Conservation (phyloP, 176 grass and related monocot genomes). For the Lolium rigidum region DNA sequence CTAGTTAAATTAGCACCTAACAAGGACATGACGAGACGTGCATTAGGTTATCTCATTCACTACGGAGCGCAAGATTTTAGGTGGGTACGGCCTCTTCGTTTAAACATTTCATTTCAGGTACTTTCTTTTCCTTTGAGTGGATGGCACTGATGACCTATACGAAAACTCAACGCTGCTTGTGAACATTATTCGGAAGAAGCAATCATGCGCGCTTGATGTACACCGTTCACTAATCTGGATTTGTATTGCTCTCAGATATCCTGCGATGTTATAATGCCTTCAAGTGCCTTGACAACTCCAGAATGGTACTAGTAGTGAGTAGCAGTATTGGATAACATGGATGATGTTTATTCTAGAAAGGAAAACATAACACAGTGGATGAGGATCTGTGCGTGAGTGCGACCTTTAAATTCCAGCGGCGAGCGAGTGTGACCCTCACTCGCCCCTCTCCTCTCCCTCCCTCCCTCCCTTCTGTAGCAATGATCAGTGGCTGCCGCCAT, state of each 20-base stretch:
- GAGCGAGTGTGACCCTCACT: background rate
- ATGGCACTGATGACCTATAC: too few species aligned
- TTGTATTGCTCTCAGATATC: too few species aligned
- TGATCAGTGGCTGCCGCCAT: background rate
- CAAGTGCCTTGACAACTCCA: too few species aligned
- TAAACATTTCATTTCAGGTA: background rate
- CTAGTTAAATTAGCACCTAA: background rate
- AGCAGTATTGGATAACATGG: too few species aligned
- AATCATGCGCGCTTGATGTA: too few species aligned
- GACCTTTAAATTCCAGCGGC: background rate
- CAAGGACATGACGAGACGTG: background rate
- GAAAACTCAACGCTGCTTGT: too few species aligned
- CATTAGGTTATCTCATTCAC: background rate
- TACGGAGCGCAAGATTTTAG: too few species aligned
- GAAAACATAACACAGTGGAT: background rate
- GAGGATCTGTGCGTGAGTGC: background rate
- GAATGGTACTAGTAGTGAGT: too few species aligned
- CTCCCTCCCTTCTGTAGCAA: background rate
- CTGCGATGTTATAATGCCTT: too few species aligned
- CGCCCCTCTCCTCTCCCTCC: background rate
- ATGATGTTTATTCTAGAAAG: background rate
- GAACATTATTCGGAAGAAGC: too few species aligned
- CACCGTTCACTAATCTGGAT: too few species aligned
- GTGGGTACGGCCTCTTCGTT: background rate
- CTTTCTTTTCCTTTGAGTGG: background rate